A percentile compares a stretch with the other conserved stretches of the same genome.
phyloP scores from a whole-genome alignment of 768 basidiomycete species.

The Naganishia vishniacii region DNA sequence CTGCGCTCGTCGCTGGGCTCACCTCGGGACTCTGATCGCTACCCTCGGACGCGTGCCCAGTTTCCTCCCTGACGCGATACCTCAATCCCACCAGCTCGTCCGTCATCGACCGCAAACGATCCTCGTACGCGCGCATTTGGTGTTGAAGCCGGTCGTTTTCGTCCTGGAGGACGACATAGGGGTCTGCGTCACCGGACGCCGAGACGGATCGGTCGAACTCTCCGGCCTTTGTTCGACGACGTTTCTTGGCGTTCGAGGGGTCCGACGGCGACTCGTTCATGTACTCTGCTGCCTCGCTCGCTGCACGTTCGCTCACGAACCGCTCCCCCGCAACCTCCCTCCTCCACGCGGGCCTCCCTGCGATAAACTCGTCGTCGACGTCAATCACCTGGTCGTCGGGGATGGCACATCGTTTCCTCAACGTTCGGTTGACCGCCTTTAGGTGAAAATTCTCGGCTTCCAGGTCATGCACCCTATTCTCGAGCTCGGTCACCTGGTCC shows the following conservation, averaged over 20 bases:
- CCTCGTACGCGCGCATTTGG: conserved; percentile 21
- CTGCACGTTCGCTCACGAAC: conserved; percentile 12
- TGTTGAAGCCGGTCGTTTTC: conserved; percentile 22
- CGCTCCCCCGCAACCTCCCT: conserved; percentile 14
- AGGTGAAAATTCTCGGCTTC: conserved; percentile 36
- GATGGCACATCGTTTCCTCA: conserved; percentile 3
- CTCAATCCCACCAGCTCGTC: conserved; percentile 23
- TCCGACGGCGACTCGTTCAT: not conserved
- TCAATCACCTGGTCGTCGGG: conserved; percentile 5
- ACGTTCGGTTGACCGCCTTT: conserved; percentile 15
- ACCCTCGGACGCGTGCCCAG: not conserved
- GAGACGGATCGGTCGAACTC: conserved; percentile 18
- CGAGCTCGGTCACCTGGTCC: conserved; percentile 45
- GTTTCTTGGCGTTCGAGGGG: not conserved
- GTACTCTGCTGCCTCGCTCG: conserved; percentile 10
- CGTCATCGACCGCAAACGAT: conserved; percentile 23
- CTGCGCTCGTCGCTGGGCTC: not conserved
- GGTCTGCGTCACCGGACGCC: conserved; percentile 17
- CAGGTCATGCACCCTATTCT: conserved; percentile 36
- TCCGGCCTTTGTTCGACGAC: not conserved
- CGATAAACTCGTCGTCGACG: conserved; percentile 17
- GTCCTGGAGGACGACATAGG: conserved; percentile 15
- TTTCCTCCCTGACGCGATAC: conserved; percentile 19
- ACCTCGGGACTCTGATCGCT: conserved; percentile 20
- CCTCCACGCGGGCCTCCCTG: conserved; percentile 1